Evolutionary conservation across 176 grass and related monocot genomes (phyloP).

Genomic region (Eragrostis nindensis): DNA sequence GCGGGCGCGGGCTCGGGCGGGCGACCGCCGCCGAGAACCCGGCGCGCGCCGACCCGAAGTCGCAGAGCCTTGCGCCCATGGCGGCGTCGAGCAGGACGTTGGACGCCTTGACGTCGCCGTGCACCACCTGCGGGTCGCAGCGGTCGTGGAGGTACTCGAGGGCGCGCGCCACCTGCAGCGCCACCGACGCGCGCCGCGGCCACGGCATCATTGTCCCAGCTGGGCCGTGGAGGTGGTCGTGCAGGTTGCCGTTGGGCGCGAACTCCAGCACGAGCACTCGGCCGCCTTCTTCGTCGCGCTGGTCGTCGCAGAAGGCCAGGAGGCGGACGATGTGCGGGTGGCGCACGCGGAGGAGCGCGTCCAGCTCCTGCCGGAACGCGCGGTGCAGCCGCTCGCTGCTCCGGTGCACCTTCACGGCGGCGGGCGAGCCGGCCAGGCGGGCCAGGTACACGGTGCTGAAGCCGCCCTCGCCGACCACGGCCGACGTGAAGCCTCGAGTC

Average conservation of each 20-base stretch:
- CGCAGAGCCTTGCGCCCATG: conserved; percentile 78
- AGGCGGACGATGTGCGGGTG: conserved; percentile 88
- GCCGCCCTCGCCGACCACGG: conserved; percentile 80
- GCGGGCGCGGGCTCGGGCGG: too few relatives aligned
- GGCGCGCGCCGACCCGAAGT: conserved; percentile 74
- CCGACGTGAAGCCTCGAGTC: conserved; percentile 63
- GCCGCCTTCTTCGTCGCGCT: conserved; percentile 60
- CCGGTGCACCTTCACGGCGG: conserved; percentile 85
- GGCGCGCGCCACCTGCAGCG: conserved; percentile 62
- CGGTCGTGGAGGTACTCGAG: conserved; percentile 82
- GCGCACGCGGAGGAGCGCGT: conserved; percentile 73
- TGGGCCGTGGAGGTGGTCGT: conserved; percentile 52
- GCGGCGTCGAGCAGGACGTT: conserved; percentile 75
- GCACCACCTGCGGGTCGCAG: conserved; percentile 80
- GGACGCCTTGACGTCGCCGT: conserved; percentile 84
- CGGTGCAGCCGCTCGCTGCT: conserved; percentile 82
- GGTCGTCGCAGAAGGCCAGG: conserved; percentile 82
- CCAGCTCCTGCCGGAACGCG: conserved; percentile 83
- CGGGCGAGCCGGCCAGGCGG: conserved; percentile 54
- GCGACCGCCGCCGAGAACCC: conserved; percentile 78
- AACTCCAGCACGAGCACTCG: conserved; percentile 66
- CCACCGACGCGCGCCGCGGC: conserved; percentile 55
- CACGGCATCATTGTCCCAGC: conserved; percentile 46
- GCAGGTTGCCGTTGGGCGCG: conserved; percentile 59
- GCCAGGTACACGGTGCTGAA: conserved; percentile 93